phyloP scores from a whole-genome alignment of 1,284 basidiomycete genomes.

The Ceratobasidium sp. region DNA sequence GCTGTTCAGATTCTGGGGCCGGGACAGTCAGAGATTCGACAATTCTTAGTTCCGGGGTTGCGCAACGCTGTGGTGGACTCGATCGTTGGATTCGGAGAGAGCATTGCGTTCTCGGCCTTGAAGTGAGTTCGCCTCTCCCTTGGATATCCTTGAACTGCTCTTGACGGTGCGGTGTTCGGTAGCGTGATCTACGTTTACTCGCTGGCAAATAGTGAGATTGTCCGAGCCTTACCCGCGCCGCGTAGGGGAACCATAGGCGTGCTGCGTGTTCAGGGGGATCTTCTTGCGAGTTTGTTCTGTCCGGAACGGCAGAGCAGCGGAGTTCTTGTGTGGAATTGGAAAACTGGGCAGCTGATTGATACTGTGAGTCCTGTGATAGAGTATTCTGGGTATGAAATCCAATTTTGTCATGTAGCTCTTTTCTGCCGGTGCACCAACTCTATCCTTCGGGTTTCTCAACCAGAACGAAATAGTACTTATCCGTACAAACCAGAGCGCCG shows the following conservation, averaged over 20 bases:
- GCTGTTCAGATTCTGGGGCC: background rate
- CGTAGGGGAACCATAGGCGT: background rate
- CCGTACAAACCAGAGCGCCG: conserved; percentile 13
- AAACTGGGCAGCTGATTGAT: conserved; percentile 12
- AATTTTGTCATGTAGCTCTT: background rate
- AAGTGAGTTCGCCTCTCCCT: conserved; percentile 3
- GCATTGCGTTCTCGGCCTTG: background rate
- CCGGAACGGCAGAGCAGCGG: conserved; percentile 20
- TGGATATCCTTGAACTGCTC: background rate
- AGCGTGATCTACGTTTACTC: conserved; percentile 24
- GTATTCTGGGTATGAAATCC: background rate
- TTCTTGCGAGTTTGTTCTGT: conserved; percentile 5
- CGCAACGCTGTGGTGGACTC: background rate
- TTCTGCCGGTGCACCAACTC: background rate
- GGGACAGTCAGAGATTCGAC: background rate
- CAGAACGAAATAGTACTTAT: conserved; percentile 1
- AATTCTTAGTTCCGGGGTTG: conserved; percentile 21
- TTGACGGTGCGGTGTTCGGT: background rate
- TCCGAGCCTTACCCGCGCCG: background rate
- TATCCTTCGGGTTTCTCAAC: conserved; percentile 22
- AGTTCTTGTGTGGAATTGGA: conserved; percentile 36
- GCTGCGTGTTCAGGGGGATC: background rate
- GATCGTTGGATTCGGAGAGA: conserved; percentile 6
- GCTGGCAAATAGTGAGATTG: background rate
- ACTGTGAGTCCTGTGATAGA: conserved; percentile 9